Conservation (phyloP, 306 rosid genomes). For the Trifolium repens region DNA sequence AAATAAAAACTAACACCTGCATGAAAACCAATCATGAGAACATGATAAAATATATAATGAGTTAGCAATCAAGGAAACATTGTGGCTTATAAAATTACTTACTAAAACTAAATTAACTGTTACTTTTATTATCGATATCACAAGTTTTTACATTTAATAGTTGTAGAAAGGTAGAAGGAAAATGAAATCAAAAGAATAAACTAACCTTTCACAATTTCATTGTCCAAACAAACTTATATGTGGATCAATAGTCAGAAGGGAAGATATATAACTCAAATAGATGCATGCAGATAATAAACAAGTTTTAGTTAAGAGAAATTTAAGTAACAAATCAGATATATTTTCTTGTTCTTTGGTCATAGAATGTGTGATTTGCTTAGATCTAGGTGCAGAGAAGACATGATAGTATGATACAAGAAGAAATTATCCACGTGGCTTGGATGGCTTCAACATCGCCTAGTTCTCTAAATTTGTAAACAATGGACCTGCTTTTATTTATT, state of each 20-base stretch:
- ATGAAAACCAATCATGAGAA: constrained; percentile 8
- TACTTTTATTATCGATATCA: no score
- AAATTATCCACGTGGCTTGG: constrained; percentile 13
- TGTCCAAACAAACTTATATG: neutral
- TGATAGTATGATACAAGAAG: neutral
- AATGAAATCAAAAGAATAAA: neutral
- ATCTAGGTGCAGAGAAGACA: neutral
- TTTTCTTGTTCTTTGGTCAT: constrained; percentile 1
- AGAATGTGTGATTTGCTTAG: neutral
- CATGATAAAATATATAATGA: neutral
- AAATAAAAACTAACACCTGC: constrained; percentile 15
- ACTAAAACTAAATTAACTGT: neutral
- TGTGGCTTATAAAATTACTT: neutral
- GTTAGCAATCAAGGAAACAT: neutral
- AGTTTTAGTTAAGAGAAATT: neutral
- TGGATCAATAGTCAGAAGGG: neutral
- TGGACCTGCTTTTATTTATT: neutral
- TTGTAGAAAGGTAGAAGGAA: neutral
- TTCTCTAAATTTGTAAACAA: neutral
- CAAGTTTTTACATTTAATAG: neutral
- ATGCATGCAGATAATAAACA: neutral
- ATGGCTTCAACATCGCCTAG: constrained; percentile 23
- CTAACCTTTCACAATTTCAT: constrained; percentile 7
- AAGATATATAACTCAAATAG: neutral
- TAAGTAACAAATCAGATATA: neutral